Conservation (phyloP, 805 yeast species). For the Candida multigemmis region DNA sequence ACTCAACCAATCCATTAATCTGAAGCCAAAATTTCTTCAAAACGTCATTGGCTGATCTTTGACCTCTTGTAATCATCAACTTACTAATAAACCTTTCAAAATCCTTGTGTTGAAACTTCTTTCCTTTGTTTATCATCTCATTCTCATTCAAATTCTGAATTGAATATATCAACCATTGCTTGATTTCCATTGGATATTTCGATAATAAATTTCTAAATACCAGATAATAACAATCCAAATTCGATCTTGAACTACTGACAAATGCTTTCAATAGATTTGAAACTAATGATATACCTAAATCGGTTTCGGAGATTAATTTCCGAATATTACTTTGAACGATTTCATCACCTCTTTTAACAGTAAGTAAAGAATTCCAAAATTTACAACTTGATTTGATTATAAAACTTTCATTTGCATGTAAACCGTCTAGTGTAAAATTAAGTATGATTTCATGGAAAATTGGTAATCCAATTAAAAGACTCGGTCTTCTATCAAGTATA, state of each 20-base stretch:
- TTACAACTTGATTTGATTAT: slow-evolving; percentile 41
- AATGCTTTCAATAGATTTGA: slow-evolving; percentile 22
- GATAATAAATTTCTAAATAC: slow-evolving; percentile 37
- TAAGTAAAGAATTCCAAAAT: slow-evolving; percentile 47
- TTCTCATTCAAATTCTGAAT: slow-evolving; percentile 4
- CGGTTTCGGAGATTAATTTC: slow-evolving; percentile 4
- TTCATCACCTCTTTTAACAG: slow-evolving; percentile 36
- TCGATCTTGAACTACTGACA: slow-evolving; percentile 44
- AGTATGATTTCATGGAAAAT: slow-evolving; percentile 13
- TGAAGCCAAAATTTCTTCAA: slow-evolving; percentile 59
- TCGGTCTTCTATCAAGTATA: slow-evolving; percentile 40
- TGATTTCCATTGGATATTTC: slow-evolving; percentile 40
- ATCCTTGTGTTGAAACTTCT: slow-evolving; percentile 21
- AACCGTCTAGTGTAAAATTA: slow-evolving; percentile 24
- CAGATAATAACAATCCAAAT: slow-evolving; percentile 48
- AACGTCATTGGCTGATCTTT: slow-evolving; percentile 48
- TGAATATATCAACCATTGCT: slow-evolving; percentile 30
- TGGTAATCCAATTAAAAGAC: slow-evolving; percentile 23
- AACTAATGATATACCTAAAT: slow-evolving; percentile 16
- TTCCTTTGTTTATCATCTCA: too few relatives aligned
- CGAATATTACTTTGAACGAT: slow-evolving; percentile 28
- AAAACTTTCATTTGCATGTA: slow-evolving; percentile 44
- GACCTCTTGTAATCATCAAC: slow-evolving; percentile 56
- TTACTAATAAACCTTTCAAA: slow-evolving; percentile 38
- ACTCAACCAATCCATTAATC: slow-evolving; percentile 46